A percentile compares a stretch with the other conserved stretches of the same genome.
These are phyloP conservation scores for Pouteria campechiana DNA, from an alignment of 179 eudicot species.

Conservation along the genomic window DNA sequence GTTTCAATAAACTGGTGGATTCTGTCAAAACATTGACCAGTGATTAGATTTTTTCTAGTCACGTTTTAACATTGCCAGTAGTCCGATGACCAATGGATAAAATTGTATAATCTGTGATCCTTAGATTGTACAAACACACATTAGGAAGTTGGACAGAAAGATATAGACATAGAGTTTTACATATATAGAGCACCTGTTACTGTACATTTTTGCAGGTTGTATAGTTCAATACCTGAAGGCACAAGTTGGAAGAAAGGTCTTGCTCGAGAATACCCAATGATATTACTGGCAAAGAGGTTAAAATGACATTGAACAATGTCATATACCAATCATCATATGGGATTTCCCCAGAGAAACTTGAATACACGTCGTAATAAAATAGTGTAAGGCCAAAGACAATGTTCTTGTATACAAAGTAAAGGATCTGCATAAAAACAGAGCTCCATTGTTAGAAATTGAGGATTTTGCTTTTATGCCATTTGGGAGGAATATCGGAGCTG, in stretches of 20 bases:
- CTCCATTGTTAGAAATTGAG: not conserved
- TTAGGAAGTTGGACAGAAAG: too few relatives aligned
- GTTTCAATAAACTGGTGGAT: too few relatives aligned
- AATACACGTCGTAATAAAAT: slow-evolving; percentile 22
- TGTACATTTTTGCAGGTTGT: too few relatives aligned
- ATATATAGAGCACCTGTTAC: not conserved
- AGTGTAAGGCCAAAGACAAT: slow-evolving; percentile 35
- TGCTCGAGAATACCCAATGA: slow-evolving; percentile 39
- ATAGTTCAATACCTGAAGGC: slow-evolving; percentile 46
- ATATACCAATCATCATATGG: slow-evolving; percentile 34
- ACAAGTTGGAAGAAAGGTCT: slow-evolving; percentile 31
- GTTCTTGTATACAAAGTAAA: slow-evolving; percentile 38
- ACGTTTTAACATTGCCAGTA: too few relatives aligned
- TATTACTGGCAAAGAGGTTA: slow-evolving; percentile 38
- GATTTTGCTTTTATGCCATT: too few relatives aligned
- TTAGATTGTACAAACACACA: too few relatives aligned
- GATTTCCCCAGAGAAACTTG: slow-evolving; percentile 19
- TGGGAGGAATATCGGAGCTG: too few relatives aligned
- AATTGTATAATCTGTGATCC: too few relatives aligned
- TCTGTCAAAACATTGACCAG: too few relatives aligned
- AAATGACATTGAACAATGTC: slow-evolving; percentile 30
- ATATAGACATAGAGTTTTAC: not conserved
- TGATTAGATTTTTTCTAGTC: too few relatives aligned
- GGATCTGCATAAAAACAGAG: slow-evolving; percentile 20
- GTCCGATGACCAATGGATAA: too few relatives aligned